A percentile compares a stretch with the other conserved stretches of the same genome.
These are phyloP conservation scores for Gymnopilus dilepis DNA, from an alignment of 768 basidiomycete species.

Conservation along the genomic window DNA sequence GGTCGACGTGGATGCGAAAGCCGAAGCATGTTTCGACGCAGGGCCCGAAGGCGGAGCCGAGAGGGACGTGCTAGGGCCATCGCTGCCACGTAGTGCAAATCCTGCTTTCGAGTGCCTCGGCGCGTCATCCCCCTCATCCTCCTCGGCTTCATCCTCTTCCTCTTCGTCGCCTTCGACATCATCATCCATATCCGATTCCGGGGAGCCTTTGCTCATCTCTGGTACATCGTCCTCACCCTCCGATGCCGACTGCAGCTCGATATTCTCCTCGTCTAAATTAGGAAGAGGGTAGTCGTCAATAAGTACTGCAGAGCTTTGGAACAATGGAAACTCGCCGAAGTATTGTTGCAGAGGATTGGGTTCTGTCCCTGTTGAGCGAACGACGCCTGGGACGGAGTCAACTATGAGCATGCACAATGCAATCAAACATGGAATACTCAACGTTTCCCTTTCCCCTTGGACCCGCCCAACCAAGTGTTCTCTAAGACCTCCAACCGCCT, in stretches of 20 bases:
- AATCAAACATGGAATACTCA: not conserved
- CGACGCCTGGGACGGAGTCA: not conserved
- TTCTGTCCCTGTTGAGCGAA: conserved; percentile 8
- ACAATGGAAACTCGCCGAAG: conserved; percentile 42
- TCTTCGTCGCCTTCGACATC: conserved; percentile 22
- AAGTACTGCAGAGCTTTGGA: not conserved
- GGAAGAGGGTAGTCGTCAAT: not conserved
- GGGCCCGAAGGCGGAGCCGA: not conserved
- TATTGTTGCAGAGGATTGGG: conserved; percentile 54
- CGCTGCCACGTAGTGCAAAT: not conserved
- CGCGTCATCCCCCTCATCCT: conserved; percentile 1
- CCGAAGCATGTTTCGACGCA: not conserved
- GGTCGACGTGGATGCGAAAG: too few species aligned
- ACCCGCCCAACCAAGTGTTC: not conserved
- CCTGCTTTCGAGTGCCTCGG: not conserved
- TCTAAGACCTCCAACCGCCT: conserved; percentile 15
- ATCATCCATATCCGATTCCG: conserved; percentile 31
- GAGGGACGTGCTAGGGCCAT: not conserved
- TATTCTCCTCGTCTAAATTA: conserved; percentile 33
- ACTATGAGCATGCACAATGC: not conserved
- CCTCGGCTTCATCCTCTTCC: conserved; percentile 19
- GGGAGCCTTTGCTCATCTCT: not conserved
- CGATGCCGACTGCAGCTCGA: conserved; percentile 59
- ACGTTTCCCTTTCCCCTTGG: conserved; percentile 1
- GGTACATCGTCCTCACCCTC: conserved; percentile 41